Percentiles rank a stretch among this genome's conserved stretches.
These are phyloP conservation scores for Colletotrichum sp. DNA, from an alignment of 2,329 filamentous ascomycete genomes.

Conservation along the genomic window DNA sequence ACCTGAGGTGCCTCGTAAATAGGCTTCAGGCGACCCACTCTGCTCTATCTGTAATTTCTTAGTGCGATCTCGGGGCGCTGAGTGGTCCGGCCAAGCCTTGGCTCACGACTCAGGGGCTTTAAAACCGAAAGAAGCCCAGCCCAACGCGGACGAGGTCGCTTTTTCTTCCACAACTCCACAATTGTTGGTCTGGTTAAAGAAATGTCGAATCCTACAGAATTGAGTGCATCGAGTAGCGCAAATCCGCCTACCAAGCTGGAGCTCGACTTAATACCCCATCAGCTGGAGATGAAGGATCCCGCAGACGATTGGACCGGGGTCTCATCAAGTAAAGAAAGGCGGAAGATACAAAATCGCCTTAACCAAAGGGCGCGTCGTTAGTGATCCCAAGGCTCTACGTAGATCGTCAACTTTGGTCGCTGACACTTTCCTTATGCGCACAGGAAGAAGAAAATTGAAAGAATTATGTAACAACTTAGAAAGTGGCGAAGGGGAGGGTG, in stretches of 20 bases:
- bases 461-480: neutral
- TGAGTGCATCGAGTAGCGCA: neutral
- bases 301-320: constrained; percentile 6
- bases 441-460: neutral
- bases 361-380: constrained; percentile 11
- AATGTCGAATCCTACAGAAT: neutral
- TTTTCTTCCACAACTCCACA: neutral
- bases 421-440: neutral
- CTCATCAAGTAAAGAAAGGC: constrained; percentile 1
- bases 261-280: neutral
- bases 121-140: neutral
- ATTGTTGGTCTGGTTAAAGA: neutral
- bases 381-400: neutral
- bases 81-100: neutral
- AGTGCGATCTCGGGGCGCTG: neutral
- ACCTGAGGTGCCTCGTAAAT: neutral
- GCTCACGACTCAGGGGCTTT: neutral
- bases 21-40: neutral
- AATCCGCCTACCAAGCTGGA: neutral
- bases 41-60: neutral
- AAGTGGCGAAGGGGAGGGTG: neutral
- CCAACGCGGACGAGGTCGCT: neutral
- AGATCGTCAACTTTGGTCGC: neutral
- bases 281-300: neutral
- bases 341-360: constrained; percentile 10